A percentile compares a stretch with the other conserved stretches of the same genome.
These are phyloP conservation scores for Claviceps purpurea DNA, from an alignment of 2,329 filamentous ascomycete genomes.

Conservation along the genomic window DNA sequence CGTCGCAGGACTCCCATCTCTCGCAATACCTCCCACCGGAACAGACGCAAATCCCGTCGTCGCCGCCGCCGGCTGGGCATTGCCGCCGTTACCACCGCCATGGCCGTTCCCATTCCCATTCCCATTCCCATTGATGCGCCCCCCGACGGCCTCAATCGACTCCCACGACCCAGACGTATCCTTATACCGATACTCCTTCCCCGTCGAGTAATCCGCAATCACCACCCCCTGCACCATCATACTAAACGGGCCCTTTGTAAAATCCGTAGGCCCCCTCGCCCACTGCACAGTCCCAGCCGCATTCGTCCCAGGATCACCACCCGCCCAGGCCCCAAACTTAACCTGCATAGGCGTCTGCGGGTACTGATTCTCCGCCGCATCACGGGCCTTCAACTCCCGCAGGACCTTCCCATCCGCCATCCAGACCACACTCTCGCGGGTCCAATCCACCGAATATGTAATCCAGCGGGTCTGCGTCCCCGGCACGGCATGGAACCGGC, in stretches of 20 bases:
- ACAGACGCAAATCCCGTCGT: constrained; percentile 48
- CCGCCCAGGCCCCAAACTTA: constrained; percentile 85
- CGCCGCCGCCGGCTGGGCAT: constrained; percentile 48
- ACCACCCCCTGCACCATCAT: constrained; percentile 70
- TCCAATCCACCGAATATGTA: constrained; percentile 91
- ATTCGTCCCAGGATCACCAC: constrained; percentile 67
- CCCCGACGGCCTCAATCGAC: constrained; percentile 71
- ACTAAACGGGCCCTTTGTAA: constrained; percentile 65
- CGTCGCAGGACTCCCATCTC: constrained; percentile 37
- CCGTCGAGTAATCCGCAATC: constrained; percentile 87
- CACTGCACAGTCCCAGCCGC: constrained; percentile 72
- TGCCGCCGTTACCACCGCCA: constrained; percentile 34
- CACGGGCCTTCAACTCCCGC: constrained; percentile 56
- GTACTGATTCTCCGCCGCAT: constrained; percentile 63
- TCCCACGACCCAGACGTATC: constrained; percentile 66
- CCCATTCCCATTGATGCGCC: constrained; percentile 57
- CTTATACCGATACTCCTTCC: constrained; percentile 68
- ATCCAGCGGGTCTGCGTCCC: constrained; percentile 65
- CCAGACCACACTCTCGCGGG: constrained; percentile 72
- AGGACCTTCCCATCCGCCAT: constrained; percentile 66
- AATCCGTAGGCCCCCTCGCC: constrained; percentile 79
- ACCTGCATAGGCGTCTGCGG: constrained; percentile 93
- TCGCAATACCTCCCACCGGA: constrained; percentile 47
- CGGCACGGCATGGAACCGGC: constrained; percentile 57
- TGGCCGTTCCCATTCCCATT: constrained; percentile 35